Base-by-base conservation (phyloP, 495 filamentous ascomycete genomes). In the Neurospora hispaniola region DNA sequence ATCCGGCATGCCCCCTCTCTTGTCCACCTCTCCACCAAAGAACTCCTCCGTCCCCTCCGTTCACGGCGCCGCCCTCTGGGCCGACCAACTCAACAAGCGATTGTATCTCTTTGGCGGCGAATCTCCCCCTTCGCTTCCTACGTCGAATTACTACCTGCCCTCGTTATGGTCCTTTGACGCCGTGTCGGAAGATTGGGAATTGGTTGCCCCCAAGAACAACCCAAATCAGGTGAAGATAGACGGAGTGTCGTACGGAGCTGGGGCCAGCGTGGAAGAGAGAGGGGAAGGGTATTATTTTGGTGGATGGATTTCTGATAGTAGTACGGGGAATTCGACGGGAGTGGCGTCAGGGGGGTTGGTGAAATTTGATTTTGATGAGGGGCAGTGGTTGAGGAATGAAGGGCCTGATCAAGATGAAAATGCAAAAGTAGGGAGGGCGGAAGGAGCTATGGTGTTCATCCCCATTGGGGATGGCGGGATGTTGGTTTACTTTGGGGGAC, bases 81-180 rank as follows among this genome's bases (percentile, higher is more conserved):
- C 82, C 12, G 87, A 88, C 72, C 74, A 81, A 35, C 80, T 86
- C 39, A 88, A 89, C 75, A 87, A 86, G 75, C 75, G 82, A 31
- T 80, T 88, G 31, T 88, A 86, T 73, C 78, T 85, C 4, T 88
- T 82, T 75, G 87, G 87, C 18, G 87, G 87, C 38, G 83, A 88
- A 72, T 23, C 54, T 62, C 23, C 54, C 0, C 54, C 54, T 62
- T 62, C 54, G 23, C 54, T 62, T 62, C 54, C 54, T 3, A 27
- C 23, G 16, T 62, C 54, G 0, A 84, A 80, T 11, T 62, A 62
- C 23, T 62, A 62, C 12, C 78, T 74, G 62, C 75, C 79, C 2
- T 82, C 85, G 6, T 40, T 87, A 38, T 84, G 81, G 75, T 73
- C 80, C 2, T 87, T 83, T 74, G 86, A 87, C 71, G 79, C 80